Conservation (phyloP, 2,329 filamentous ascomycete species). For the Stagonosporopsis vannaccii region DNA sequence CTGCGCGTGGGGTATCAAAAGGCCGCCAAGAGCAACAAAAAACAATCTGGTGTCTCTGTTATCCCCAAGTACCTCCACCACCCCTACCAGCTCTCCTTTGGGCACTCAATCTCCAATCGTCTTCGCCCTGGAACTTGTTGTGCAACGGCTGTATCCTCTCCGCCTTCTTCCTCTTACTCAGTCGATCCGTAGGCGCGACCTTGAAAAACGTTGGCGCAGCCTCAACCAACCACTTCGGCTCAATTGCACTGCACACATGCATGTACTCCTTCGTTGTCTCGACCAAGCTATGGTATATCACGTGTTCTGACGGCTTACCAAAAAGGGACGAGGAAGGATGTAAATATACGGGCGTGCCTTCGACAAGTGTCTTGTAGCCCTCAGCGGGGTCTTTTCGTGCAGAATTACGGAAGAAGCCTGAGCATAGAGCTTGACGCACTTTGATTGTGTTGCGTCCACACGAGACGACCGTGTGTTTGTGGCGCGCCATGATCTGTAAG, state of each 20-base stretch:
- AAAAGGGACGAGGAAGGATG: conserved; percentile 92
- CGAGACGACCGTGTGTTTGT: conserved; percentile 80
- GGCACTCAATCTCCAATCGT: conserved; percentile 92
- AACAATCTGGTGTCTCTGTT: conserved; percentile 19
- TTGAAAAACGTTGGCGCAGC: conserved; percentile 99
- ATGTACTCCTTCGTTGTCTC: conserved; percentile 98
- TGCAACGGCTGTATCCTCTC: conserved; percentile 95
- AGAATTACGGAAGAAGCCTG: conserved; percentile 93
- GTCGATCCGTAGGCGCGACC: conserved; percentile 83
- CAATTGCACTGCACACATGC: conserved; percentile 91
- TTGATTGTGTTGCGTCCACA: conserved; percentile 88
- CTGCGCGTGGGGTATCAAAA: not conserved
- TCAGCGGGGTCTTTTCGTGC: conserved; percentile 95
- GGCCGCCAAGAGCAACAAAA: not conserved
- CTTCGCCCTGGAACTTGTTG: conserved; percentile 88
- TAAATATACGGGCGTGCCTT: conserved; percentile 92
- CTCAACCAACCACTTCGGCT: conserved; percentile 92
- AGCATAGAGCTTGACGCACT: conserved; percentile 87
- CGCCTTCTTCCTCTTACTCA: conserved; percentile 91
- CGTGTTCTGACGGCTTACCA: conserved; percentile 94
- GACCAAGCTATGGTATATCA: conserved; percentile 90
- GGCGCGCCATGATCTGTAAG: conserved; percentile 90
- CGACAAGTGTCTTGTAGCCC: conserved; percentile 96
- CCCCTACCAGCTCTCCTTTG: conserved; percentile 85
- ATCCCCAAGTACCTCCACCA: conserved; percentile 95